These are phyloP conservation scores for Singerocomus inundabilis DNA, from an alignment of 1,284 basidiomycete genomes.

Conservation along the genomic window DNA sequence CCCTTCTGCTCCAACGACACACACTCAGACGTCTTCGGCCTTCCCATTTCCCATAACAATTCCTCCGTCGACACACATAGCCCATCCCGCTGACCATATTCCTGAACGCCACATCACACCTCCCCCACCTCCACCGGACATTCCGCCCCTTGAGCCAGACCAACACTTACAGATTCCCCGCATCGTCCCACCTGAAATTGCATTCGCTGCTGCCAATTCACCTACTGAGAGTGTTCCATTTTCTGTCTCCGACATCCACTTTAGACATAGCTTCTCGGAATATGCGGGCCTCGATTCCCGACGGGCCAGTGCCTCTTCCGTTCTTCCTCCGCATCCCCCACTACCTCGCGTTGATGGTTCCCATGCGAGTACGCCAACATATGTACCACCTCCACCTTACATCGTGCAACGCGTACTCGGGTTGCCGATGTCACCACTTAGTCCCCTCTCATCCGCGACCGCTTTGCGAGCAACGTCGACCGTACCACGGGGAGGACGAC, in stretches of 20 bases:
- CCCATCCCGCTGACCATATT: conserved; percentile 33
- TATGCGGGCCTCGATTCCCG: conserved; percentile 43
- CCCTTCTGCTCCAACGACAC: conserved; percentile 28
- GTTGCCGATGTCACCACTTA: conserved; percentile 26
- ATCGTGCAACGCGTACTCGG: conserved; percentile 34
- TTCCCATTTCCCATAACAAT: conserved; percentile 47
- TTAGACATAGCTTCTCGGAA: conserved; percentile 52
- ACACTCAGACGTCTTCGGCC: conserved; percentile 30
- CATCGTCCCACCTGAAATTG: conserved; percentile 15
- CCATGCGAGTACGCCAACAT: conserved; percentile 14
- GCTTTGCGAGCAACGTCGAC: background rate
- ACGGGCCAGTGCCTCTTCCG: conserved; percentile 37
- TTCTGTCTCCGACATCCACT: conserved; percentile 66
- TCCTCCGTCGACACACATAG: conserved; percentile 35
- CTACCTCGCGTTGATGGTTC: conserved; percentile 37
- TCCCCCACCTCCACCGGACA: conserved; percentile 11
- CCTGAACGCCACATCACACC: conserved; percentile 14
- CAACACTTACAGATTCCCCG: conserved; percentile 17
- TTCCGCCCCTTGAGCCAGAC: background rate
- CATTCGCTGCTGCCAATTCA: conserved; percentile 38
- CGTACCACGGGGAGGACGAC: background rate
- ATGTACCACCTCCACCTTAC: conserved; percentile 29
- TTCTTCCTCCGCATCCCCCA: conserved; percentile 51
- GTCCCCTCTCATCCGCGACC: conserved; percentile 3
- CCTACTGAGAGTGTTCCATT: conserved; percentile 67